Base-by-base conservation (phyloP, 306 rosid species). In the Vicia sativa region DNA sequence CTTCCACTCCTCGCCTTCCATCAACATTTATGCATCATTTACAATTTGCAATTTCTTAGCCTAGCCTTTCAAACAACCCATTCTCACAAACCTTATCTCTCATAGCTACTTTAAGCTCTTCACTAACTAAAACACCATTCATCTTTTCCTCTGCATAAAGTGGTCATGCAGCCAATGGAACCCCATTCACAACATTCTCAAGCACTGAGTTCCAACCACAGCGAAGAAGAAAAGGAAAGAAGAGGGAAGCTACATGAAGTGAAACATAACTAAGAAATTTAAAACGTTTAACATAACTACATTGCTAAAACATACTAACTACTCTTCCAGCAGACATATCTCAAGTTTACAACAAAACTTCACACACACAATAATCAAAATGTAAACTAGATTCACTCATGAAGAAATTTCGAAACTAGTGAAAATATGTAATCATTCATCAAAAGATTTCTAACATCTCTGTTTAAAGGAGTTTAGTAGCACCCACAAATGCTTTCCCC, bases 131-230 rank as follows among this genome's bases (percentile, higher is more conserved):
- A 9, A 25, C 25, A 0, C 63, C 72, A 53, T 73, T 73, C 62
- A 61, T 73, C 46, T 62, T 60, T 46, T 73, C 74, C 37, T 67
- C 78, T 0, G 78, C 75, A 57, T 48, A 72, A 10, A 72, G 64
- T 2, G 71, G 82, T 71, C 82, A 72, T 0, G 53, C 70, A 1
- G 59, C 31, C 5, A 48, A 3, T 0, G 77, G 77, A n/a, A 77
- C 57, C 0, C 74, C 81, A 28, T 73, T 38, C 16, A 67, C n/a
- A 7, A 62, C 64, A 38, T 68, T 73, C 71, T 79, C 82, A 0
- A 74, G 57, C 0, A 15, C 42, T 0, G 75, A 67, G 11, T 78
- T 78, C 82, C 78, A 78, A 4, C 82, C 78, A 35, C 72, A 73
- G 15, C 73, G 82, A 1, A 1, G 35, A 29, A 29, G 7, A 29